Evolutionary conservation across 768 basidiomycete genomes (phyloP).

Genomic region (Suillus plorans): DNA sequence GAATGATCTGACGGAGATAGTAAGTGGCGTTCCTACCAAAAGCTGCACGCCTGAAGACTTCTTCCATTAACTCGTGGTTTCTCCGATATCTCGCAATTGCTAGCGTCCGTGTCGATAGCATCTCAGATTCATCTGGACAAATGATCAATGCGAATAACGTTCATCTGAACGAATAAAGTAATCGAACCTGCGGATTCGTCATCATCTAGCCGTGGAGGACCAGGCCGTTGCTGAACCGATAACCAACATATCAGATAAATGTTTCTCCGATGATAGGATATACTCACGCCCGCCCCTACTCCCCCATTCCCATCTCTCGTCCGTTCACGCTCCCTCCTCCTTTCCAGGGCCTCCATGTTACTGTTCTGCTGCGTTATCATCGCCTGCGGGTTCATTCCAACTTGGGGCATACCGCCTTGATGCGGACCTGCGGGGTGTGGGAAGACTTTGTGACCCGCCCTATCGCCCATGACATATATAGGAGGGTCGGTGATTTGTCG

Average conservation of each 20-base stretch:
- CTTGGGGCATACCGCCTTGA: constrained; percentile 27
- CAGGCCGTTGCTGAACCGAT: constrained; percentile 27
- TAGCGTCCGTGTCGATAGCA: constrained; percentile 70
- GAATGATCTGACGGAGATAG: neutral
- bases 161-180: neutral
- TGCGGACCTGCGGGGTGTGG: constrained; percentile 33
- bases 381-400: constrained; percentile 46
- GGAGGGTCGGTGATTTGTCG: constrained; percentile 63
- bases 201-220: constrained; percentile 41
- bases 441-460: constrained; percentile 66
- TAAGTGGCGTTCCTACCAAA: constrained; percentile 39
- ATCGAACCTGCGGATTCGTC: constrained; percentile 66
- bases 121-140: constrained; percentile 60
- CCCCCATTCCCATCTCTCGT: constrained; percentile 45
- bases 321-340: constrained; percentile 60
- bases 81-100: constrained; percentile 72
- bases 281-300: constrained; percentile 37
- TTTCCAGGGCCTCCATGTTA: constrained; percentile 71
- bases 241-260: neutral
- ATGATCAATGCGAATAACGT: neutral
- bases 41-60: constrained; percentile 73
- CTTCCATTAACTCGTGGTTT: constrained; percentile 85
- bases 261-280: neutral
- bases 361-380: constrained; percentile 73
- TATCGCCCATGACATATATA: constrained; percentile 72